Evolutionary conservation across 2,329 filamentous ascomycete species (phyloP), one percentile per base, ranked within the genome.

Genomic region (Fusarium sp.): DNA sequence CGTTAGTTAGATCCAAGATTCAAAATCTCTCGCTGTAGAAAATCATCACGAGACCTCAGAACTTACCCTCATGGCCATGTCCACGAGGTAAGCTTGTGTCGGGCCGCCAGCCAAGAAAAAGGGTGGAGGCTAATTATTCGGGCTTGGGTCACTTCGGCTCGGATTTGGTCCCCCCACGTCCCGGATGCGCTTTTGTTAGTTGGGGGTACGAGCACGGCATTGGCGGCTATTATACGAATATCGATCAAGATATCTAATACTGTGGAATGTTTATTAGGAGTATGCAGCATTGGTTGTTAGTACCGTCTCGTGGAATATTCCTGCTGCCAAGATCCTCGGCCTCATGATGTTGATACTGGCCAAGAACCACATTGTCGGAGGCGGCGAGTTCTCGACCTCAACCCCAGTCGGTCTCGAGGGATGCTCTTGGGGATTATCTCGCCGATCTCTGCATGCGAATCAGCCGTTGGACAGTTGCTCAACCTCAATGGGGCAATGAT

Each of bases 391-490:
- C 54, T 74, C 53, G 62, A 71, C 64, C 56, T 64, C 61, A 30
- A n/a, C 56, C 71, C 37, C 50, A 60, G 68, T 43, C 32, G 28
- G 37, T 54, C 46, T 71, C 33, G 21, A 57, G 50, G 43, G 42
- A 72, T 72, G 33, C 46, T 65, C 57, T 64, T 52, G 63, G 71
- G 28, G 42, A 62, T 59, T 28, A 42, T 44, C 30, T 52, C 52
- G 71, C 32, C 44, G 71, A 74, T 74, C 71, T 21, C 56, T 47
- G 37, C 33, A 72, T 72, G 67, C 63, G 71, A 49, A 72, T 64
- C 58, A 65, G 64, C 67, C 62, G 67, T 52, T 74, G 44, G 38
- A n/a, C 42, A 30, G 59, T 65, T 46, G 52, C 50, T 56, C 71
- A 62, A 52, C 25, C 64, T 72, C 46, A 68, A 68, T 72, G 43